Evolutionary conservation across 176 grass and related monocot species (phyloP).

Genomic region (Oryza glaberrima): DNA sequence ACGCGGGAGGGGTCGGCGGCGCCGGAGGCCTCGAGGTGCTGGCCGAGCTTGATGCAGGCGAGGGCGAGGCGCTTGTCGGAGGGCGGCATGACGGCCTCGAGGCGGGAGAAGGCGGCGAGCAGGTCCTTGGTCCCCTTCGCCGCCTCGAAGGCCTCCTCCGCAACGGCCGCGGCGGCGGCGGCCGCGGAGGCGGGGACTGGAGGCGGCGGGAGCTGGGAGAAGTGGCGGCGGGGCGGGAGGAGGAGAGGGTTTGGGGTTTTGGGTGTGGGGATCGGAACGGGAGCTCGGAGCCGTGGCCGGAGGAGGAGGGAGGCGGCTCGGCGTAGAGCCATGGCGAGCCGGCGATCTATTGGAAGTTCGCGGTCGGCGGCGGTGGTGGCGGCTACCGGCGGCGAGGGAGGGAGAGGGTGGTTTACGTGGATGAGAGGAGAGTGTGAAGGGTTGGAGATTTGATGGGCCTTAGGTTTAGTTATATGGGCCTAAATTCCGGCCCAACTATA

Average conservation of each 20-base stretch:
- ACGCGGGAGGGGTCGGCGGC: slow-evolving; percentile 51
- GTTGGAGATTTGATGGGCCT: slow-evolving; percentile 25
- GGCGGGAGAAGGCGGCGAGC: slow-evolving; percentile 54
- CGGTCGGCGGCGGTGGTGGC: not conserved
- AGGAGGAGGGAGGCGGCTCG: slow-evolving; percentile 46
- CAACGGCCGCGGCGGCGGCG: slow-evolving; percentile 8
- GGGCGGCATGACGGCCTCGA: slow-evolving; percentile 60
- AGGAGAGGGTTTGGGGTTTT: slow-evolving; percentile 28
- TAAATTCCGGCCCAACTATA: not conserved
- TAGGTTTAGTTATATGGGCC: not conserved
- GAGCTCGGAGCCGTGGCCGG: slow-evolving; percentile 27
- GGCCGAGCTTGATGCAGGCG: slow-evolving; percentile 95
- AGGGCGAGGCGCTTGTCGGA: slow-evolving; percentile 71
- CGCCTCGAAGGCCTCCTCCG: slow-evolving; percentile 72
- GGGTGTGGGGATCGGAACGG: not conserved
- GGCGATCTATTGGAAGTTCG: not conserved
- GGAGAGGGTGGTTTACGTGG: not conserved
- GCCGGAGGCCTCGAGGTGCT: slow-evolving; percentile 76
- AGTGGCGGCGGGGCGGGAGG: slow-evolving; percentile 28
- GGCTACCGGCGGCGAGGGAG: slow-evolving; percentile 19
- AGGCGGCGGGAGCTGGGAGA: slow-evolving; percentile 53
- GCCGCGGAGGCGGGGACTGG: not conserved
- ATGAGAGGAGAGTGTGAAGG: too few relatives aligned
- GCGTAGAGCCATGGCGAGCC: slow-evolving; percentile 43
- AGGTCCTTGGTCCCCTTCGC: slow-evolving; percentile 66